These are phyloP conservation scores for Silene noctiflora DNA, from an alignment of 179 eudicot species.

Conservation along the genomic window DNA sequence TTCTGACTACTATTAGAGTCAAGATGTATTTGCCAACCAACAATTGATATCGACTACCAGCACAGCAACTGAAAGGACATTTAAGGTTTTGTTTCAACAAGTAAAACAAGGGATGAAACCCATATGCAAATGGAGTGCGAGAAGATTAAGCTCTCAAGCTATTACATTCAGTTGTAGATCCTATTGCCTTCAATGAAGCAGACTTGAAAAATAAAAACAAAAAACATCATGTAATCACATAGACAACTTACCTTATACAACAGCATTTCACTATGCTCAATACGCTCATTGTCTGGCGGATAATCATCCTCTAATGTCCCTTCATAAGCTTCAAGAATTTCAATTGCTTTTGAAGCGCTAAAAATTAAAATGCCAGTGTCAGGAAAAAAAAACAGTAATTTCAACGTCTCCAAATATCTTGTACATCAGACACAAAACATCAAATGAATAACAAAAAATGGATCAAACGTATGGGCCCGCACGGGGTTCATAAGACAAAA, in stretches of 20 bases:
- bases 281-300: conserved; percentile 94
- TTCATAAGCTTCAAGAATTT: conserved; percentile 98
- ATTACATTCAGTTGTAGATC: background rate
- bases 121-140: background rate
- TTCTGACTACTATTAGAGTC: background rate
- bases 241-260: conserved; percentile 66
- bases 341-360: conserved; percentile 93
- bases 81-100: background rate
- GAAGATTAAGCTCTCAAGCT: background rate
- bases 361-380: conserved; percentile 11
- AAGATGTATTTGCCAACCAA: background rate
- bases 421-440: background rate
- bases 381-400: background rate
- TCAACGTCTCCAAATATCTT: background rate
- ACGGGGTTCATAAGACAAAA: background rate
- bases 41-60: background rate
- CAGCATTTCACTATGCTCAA: conserved; percentile 97
- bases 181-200: background rate
- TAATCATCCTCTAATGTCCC: conserved; percentile 97
- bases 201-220: background rate
- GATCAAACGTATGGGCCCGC: background rate
- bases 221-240: background rate
- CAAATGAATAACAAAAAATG: background rate
- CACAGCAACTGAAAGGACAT: background rate
- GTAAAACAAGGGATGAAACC: background rate